phyloP scores from a whole-genome alignment of 2,329 filamentous ascomycete species.

The Penicillium sp. region DNA sequence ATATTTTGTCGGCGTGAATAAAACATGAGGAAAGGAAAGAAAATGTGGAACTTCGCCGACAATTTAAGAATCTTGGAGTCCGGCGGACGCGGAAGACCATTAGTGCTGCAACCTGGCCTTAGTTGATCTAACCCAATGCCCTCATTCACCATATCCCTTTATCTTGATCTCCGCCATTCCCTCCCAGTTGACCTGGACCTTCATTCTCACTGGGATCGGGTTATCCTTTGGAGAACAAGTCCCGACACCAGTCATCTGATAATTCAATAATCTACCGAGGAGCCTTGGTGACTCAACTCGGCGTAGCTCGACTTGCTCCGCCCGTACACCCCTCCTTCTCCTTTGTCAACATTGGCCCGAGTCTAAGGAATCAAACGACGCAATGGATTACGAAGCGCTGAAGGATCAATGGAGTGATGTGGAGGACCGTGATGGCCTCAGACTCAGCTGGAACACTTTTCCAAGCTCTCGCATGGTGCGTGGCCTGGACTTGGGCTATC shows the following conservation, averaged over 20 bases:
- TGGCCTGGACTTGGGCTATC: slow-evolving; percentile 14
- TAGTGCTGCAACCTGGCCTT: slow-evolving; percentile 43
- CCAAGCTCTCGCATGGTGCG: slow-evolving; percentile 92
- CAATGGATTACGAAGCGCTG: slow-evolving; percentile 85
- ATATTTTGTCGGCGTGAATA: slow-evolving; percentile 46
- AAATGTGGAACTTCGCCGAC: slow-evolving; percentile 25
- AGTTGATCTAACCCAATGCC: slow-evolving; percentile 25
- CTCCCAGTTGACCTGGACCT: slow-evolving; percentile 25
- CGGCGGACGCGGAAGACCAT: slow-evolving; percentile 31
- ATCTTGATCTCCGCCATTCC: slow-evolving; percentile 24
- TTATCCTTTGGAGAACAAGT: slow-evolving; percentile 25
- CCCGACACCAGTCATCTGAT: too few species aligned
- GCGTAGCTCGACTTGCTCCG: not conserved
- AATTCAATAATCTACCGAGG: not conserved
- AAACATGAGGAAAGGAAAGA: slow-evolving; percentile 37
- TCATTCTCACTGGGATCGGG: slow-evolving; percentile 21
- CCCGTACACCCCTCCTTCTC: slow-evolving; percentile 19
- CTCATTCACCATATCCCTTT: slow-evolving; percentile 34
- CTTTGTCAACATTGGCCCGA: slow-evolving; percentile 21
- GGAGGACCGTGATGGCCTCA: slow-evolving; percentile 91
- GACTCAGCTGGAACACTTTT: slow-evolving; percentile 98
- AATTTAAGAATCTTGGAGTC: slow-evolving; percentile 28
- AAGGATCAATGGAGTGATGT: slow-evolving; percentile 97
- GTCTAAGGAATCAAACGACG: slow-evolving; percentile 23
- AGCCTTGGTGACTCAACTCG: slow-evolving; percentile 13